Conservation (phyloP, 2,329 filamentous ascomycete species). For the Diaporthe australafricana region DNA sequence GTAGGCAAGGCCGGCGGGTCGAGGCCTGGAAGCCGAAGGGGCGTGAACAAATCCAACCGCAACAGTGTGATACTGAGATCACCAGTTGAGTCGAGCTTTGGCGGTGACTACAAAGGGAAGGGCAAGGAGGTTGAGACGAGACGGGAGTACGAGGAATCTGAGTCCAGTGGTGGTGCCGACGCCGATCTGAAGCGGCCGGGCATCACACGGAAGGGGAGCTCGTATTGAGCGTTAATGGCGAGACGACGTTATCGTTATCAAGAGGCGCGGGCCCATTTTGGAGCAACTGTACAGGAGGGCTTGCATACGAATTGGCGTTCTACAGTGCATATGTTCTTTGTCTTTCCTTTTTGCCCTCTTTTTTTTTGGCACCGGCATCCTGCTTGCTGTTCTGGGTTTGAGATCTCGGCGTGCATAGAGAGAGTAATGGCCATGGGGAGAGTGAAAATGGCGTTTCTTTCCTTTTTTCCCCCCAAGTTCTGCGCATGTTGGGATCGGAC, state of each 20-base stretch:
- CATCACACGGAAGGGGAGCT: constrained; percentile 53
- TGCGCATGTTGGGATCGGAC: not conserved
- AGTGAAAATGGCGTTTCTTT: not conserved
- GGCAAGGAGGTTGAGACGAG: constrained; percentile 62
- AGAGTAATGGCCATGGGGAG: constrained; percentile 17
- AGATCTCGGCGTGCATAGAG: constrained; percentile 15
- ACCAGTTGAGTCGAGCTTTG: constrained; percentile 43
- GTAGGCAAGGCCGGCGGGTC: constrained; percentile 44
- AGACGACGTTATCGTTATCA: not conserved
- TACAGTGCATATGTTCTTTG: constrained; percentile 5
- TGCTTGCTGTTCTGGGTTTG: not conserved
- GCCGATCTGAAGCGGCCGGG: constrained; percentile 33
- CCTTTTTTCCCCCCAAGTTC: not conserved
- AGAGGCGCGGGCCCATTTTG: not conserved
- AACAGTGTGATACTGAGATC: constrained; percentile 46
- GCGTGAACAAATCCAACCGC: constrained; percentile 47
- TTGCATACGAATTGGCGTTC: constrained; percentile 32
- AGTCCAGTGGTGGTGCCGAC: constrained; percentile 34
- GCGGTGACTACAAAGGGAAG: constrained; percentile 55
- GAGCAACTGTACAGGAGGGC: constrained; percentile 19
- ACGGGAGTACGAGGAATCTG: constrained; percentile 54
- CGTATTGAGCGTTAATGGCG: constrained; percentile 48
- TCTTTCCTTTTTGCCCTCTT: not conserved
- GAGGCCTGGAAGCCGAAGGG: constrained; percentile 54
- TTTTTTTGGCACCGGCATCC: not conserved